A percentile compares a stretch with the other conserved stretches of the same genome.
phyloP scores from a whole-genome alignment of 2,329 filamentous ascomycete species.

The Curvularia lunata region DNA sequence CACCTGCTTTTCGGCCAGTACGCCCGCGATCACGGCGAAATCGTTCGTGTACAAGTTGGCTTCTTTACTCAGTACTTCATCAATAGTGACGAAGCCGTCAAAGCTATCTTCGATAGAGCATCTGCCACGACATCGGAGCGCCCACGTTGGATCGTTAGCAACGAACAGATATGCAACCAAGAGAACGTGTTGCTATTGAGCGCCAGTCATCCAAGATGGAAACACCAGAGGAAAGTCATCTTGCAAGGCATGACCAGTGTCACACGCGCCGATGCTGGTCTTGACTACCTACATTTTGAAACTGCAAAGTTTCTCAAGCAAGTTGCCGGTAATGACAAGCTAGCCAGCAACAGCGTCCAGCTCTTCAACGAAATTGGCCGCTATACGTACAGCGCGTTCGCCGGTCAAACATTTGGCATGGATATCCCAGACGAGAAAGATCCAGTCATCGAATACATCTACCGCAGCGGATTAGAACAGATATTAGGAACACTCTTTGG shows the following conservation, averaged over 20 bases:
- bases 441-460: slow-evolving; percentile 16
- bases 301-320: slow-evolving; percentile 17
- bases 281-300: slow-evolving; percentile 14
- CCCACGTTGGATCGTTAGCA: slow-evolving; percentile 28
- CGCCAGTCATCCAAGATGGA: slow-evolving; percentile 14
- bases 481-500: not conserved
- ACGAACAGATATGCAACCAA: slow-evolving; percentile 17
- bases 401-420: slow-evolving; percentile 17
- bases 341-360: slow-evolving; percentile 1
- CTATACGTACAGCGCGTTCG: slow-evolving; percentile 17
- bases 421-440: slow-evolving; percentile 11
- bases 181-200: slow-evolving; percentile 12
- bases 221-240: not conserved
- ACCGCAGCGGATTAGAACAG: slow-evolving; percentile 7
- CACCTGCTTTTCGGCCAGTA: slow-evolving; percentile 12
- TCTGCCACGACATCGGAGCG: slow-evolving; percentile 43
- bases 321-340: not conserved
- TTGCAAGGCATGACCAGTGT: slow-evolving; percentile 18
- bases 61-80: slow-evolving; percentile 33
- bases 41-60: slow-evolving; percentile 12
- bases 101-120: slow-evolving; percentile 51
- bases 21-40: slow-evolving; percentile 9
- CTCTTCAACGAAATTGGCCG: slow-evolving; percentile 15
- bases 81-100: slow-evolving; percentile 50
- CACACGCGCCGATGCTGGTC: slow-evolving; percentile 13